These are phyloP conservation scores for Phellopilus nigrolimitatus DNA, from an alignment of 1,284 basidiomycete genomes.

Conservation along the genomic window DNA sequence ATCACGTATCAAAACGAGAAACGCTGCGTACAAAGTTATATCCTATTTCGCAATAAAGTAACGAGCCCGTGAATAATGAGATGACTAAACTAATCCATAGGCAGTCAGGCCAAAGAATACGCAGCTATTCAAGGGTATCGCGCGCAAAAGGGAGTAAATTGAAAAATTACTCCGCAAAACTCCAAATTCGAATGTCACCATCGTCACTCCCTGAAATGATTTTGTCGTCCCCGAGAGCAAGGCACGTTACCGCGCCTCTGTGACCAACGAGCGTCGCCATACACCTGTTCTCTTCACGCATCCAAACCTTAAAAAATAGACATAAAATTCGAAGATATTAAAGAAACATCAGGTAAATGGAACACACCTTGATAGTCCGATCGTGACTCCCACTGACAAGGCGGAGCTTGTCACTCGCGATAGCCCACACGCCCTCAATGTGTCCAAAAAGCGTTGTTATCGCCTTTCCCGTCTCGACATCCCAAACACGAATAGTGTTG, in stretches of 20 bases:
- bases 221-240: slow-evolving; percentile 91
- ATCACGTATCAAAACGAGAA: too few species aligned
- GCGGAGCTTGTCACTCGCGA: slow-evolving; percentile 89
- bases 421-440: slow-evolving; percentile 95
- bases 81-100: too few species aligned
- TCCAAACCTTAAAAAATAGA: slow-evolving; percentile 70
- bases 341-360: slow-evolving; percentile 1
- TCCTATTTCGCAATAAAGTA: too few species aligned
- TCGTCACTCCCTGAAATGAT: slow-evolving; percentile 95
- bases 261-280: slow-evolving; percentile 92
- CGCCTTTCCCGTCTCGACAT: slow-evolving; percentile 82
- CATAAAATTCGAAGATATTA: slow-evolving; percentile 19
- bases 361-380: slow-evolving; percentile 78
- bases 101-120: too few species aligned
- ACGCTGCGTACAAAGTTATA: too few species aligned
- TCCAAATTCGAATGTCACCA: slow-evolving; percentile 77
- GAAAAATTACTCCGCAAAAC: slow-evolving; percentile 47
- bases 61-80: too few species aligned
- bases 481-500: slow-evolving; percentile 97
- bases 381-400: slow-evolving; percentile 92
- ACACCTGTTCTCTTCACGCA: slow-evolving; percentile 84
- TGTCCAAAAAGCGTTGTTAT: slow-evolving; percentile 91
- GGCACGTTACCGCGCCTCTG: slow-evolving; percentile 88
- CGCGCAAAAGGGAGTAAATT: background rate
- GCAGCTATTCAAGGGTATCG: too few species aligned